Base-by-base conservation (phyloP, 208 protist genomes). In the Leishmania martiniquensis region DNA sequence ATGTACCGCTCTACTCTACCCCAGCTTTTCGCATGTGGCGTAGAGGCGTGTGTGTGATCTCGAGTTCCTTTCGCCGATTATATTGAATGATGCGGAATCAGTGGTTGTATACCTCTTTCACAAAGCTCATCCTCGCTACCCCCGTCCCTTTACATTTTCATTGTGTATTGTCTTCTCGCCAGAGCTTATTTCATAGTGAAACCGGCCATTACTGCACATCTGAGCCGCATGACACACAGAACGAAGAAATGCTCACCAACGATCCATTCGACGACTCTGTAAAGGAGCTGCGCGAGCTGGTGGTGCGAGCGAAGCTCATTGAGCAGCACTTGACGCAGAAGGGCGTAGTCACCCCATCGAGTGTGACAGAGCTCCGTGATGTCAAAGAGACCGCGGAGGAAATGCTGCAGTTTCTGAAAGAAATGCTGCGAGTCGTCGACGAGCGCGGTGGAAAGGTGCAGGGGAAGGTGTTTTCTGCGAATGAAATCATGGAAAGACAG, bases 191-290 rank as follows among this genome's bases (percentile, higher is more conserved):
- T 69, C 65, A 17, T 69, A 6, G 10, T 29, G 22, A 34, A 20
- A 42, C 20, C 42, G 2, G 22, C 12, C 15, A 47, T 47, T 42
- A 69, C 25, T 34, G 42, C 42, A 5, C 44, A 69, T 37, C 10
- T 22, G 4, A 57, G 12, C 12, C 29, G 34, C 47, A 22, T 34
- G 0, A 74, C 51, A 45, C 29, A 65, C 57, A 63, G 32, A 52
- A 69, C 12, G 49, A 59, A 15, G 52, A 65, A 37, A 87, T 86
- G 78, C 72, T 73, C 32, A 59, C 80, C 44, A 78, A 69, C 39
- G 93, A 97, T 72, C 93, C 93, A 25, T 97, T 94, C 72, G 78
- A 93, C 70, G 88, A 93, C n/a, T 90, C 89, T 13, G 91, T 93
- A 37, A 87, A 79, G 67, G 91, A 95, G 74, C 66, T 93, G 39